phyloP scores from a whole-genome alignment of 2,329 filamentous ascomycete genomes.

The Penicillium sp. region DNA sequence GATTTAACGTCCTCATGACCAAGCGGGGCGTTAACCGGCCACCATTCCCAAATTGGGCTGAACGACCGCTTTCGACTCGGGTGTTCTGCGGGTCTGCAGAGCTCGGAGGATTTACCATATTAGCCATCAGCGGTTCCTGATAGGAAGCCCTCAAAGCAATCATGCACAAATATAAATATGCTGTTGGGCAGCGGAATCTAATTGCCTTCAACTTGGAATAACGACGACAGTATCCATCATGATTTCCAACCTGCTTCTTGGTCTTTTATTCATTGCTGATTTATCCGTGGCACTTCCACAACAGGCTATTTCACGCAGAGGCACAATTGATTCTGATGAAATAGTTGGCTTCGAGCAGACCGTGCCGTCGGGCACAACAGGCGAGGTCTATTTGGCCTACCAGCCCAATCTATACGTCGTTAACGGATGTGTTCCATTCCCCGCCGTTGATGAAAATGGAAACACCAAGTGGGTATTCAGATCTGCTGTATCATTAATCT shows the following conservation, averaged over 20 bases:
- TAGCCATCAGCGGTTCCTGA: not conserved
- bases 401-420: constrained; percentile 60
- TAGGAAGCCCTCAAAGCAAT: not conserved
- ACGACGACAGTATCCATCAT: no score
- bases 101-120: not conserved
- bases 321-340: constrained; percentile 49
- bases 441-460: constrained; percentile 62
- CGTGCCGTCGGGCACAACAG: constrained; percentile 53
- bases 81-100: constrained; percentile 11
- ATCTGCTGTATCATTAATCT: not conserved
- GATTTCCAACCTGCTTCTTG: constrained; percentile 7
- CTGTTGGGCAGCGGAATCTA: not conserved
- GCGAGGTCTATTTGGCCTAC: constrained; percentile 58
- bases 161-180: constrained; percentile 1
- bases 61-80: constrained; percentile 9
- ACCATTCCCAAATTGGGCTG: constrained; percentile 9
- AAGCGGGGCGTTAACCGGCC: constrained; percentile 4
- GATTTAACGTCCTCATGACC: not conserved
- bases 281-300: constrained; percentile 3
- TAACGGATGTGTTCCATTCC: constrained; percentile 67
- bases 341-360: constrained; percentile 60
- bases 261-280: constrained; percentile 6
- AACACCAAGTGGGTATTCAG: constrained; percentile 57
- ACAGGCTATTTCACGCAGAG: constrained; percentile 33
- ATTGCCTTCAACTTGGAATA: no score